Evolutionary conservation across 176 grass and related monocot genomes (phyloP).

Genomic region (Alloteropsis semialata): DNA sequence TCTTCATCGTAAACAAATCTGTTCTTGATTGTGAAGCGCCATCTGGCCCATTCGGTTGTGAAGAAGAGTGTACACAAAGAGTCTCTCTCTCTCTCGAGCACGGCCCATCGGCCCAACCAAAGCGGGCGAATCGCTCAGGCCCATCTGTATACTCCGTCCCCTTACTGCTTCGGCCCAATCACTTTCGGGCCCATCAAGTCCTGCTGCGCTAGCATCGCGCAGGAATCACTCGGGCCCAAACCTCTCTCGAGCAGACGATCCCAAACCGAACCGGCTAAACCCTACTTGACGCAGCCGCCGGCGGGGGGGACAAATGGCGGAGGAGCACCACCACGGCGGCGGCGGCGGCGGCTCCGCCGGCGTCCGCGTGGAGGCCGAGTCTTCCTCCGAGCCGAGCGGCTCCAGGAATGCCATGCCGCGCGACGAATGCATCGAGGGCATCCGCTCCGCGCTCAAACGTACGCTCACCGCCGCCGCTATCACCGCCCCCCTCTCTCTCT

Average conservation of each 20-base stretch:
- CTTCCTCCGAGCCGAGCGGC: neutral
- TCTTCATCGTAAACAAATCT: no score
- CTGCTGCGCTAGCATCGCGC: no score
- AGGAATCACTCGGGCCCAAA: neutral
- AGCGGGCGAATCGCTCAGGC: no score
- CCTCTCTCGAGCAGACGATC: no score
- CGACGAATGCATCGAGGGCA: constrained; percentile 57
- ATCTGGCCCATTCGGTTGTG: no score
- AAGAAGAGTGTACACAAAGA: no score
- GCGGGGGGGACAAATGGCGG: constrained; percentile 29
- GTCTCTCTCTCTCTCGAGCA: no score
- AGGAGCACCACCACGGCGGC: neutral
- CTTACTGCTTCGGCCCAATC: no score
- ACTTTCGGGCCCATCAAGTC: neutral
- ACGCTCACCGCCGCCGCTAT: neutral
- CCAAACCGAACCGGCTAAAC: neutral
- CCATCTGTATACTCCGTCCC: no score
- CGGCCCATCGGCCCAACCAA: no score
- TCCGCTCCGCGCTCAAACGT: constrained; percentile 58
- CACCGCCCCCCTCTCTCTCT: no score
- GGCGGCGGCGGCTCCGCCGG: neutral
- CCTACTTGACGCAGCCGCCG: constrained; percentile 8
- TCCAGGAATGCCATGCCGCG: constrained; percentile 23
- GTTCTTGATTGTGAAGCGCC: no score
- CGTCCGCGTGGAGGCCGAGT: constrained; percentile 11